These are phyloP conservation scores for Blastocrithidia nonstop DNA, from an alignment of 208 protist species.

Conservation along the genomic window DNA sequence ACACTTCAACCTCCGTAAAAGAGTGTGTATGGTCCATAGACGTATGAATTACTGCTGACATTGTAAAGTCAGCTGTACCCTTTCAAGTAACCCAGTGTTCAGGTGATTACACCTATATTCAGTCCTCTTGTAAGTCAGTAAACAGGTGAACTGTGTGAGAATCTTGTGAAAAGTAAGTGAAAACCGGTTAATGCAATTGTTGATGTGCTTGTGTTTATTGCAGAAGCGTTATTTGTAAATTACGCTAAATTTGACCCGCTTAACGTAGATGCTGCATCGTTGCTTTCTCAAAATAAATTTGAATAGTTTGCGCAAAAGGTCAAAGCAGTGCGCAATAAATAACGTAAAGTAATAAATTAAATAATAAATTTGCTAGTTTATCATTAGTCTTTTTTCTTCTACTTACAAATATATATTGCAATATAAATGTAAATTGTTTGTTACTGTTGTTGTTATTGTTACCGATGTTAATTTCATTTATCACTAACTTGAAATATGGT, in stretches of 20 bases:
- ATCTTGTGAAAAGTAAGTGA: constrained; percentile 12
- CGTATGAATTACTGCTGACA: constrained; percentile 25
- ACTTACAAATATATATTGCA: too few species aligned
- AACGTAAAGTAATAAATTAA: too few species aligned
- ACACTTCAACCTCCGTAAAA: constrained; percentile 11
- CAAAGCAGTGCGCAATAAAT: too few species aligned
- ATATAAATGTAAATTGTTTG: too few species aligned
- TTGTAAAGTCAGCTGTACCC: constrained; percentile 35
- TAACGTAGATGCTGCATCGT: constrained; percentile 21
- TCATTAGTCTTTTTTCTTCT: too few species aligned
- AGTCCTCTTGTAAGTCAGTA: constrained; percentile 30
- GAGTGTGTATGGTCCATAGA: constrained; percentile 27
- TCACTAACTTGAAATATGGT: too few species aligned
- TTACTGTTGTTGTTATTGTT: too few species aligned
- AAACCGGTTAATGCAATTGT: constrained; percentile 27
- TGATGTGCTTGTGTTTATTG: constrained; percentile 16
- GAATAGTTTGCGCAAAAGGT: not conserved
- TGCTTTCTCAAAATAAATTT: constrained; percentile 6
- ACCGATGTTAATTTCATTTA: too few species aligned
- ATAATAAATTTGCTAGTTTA: too few species aligned
- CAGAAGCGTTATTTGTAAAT: constrained; percentile 22
- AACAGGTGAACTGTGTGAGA: constrained; percentile 33
- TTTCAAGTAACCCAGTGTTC: constrained; percentile 26
- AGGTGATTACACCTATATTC: constrained; percentile 33
- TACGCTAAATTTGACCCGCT: constrained; percentile 15